Percentiles rank a stretch among this genome's conserved stretches.
These are phyloP conservation scores for Hypoxylon sp. DNA, from an alignment of 2,329 filamentous ascomycete species.

Conservation along the genomic window DNA sequence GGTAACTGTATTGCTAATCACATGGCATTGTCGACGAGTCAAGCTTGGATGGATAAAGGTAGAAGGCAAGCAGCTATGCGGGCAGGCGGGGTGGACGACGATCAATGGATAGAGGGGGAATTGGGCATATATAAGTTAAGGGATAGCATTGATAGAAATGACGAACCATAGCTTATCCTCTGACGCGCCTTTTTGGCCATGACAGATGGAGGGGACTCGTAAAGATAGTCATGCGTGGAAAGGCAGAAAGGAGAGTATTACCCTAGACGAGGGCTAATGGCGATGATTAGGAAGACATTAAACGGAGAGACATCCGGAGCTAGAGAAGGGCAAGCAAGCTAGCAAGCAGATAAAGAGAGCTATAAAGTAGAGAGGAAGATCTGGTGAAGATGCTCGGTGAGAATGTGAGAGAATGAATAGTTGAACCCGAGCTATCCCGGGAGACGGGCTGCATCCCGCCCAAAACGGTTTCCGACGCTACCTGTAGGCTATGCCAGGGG, in stretches of 20 bases:
- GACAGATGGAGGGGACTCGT: constrained; percentile 34
- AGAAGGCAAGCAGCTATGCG: constrained; percentile 33
- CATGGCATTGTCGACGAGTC: neutral
- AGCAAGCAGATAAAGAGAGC: no score
- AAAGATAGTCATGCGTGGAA: constrained; percentile 26
- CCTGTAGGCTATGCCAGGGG: no score
- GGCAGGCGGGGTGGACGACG: constrained; percentile 42
- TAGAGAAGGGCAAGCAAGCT: neutral
- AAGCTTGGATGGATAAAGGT: constrained; percentile 1
- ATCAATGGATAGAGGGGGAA: constrained; percentile 22
- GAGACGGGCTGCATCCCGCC: neutral
- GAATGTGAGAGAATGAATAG: no score
- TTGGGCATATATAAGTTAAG: constrained; percentile 11
- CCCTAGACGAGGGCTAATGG: constrained; percentile 4
- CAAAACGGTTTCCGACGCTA: neutral
- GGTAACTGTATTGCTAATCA: constrained; percentile 1
- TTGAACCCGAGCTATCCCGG: constrained; percentile 5
- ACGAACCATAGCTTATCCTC: constrained; percentile 71
- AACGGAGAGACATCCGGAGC: neutral
- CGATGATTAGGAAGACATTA: constrained; percentile 6
- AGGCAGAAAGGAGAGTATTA: constrained; percentile 16
- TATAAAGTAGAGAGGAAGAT: neutral
- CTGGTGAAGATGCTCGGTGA: neutral
- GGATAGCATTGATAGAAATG: constrained; percentile 15
- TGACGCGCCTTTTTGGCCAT: constrained; percentile 73